Conservation (phyloP, 768 basidiomycete genomes). For the Mycena venus region DNA sequence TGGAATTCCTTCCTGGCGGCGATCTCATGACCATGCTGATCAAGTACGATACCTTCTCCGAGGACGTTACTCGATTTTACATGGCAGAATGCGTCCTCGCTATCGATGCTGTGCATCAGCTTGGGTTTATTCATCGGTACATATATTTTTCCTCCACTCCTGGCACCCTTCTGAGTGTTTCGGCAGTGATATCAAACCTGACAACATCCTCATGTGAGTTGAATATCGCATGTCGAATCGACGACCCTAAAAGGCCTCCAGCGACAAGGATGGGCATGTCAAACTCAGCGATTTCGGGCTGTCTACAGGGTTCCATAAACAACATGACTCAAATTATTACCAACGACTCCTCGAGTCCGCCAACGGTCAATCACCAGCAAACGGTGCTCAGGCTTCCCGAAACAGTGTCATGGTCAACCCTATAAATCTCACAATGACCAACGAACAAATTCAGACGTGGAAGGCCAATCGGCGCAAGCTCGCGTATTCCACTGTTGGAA, state of each 20-base stretch:
- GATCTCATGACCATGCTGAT: constrained; percentile 99
- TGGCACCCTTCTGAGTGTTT: constrained; percentile 13
- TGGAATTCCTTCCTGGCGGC: constrained; percentile 99
- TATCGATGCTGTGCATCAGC: constrained; percentile 96
- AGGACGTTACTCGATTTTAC: constrained; percentile 98
- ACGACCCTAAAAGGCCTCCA: constrained; percentile 59
- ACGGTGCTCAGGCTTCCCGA: constrained; percentile 67
- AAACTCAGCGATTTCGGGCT: constrained; percentile 99
- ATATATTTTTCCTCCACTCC: constrained; percentile 34
- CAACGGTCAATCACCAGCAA: constrained; percentile 48
- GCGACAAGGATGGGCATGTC: constrained; percentile 95
- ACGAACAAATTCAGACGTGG: constrained; percentile 96
- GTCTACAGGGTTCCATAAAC: constrained; percentile 99
- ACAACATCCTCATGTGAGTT: constrained; percentile 81
- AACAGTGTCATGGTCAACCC: constrained; percentile 99
- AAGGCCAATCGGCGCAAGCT: constrained; percentile 98
- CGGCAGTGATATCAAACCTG: constrained; percentile 96
- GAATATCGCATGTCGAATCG: not conserved
- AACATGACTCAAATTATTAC: constrained; percentile 97
- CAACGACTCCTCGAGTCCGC: constrained; percentile 86
- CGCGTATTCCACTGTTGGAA: constrained; percentile 88
- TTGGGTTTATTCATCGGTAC: constrained; percentile 97
- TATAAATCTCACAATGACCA: constrained; percentile 95
- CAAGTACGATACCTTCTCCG: constrained; percentile 99
- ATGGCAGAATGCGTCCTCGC: constrained; percentile 99